Conservation (phyloP, 352 stramenopile species). For the Pythium dissotocum region DNA sequence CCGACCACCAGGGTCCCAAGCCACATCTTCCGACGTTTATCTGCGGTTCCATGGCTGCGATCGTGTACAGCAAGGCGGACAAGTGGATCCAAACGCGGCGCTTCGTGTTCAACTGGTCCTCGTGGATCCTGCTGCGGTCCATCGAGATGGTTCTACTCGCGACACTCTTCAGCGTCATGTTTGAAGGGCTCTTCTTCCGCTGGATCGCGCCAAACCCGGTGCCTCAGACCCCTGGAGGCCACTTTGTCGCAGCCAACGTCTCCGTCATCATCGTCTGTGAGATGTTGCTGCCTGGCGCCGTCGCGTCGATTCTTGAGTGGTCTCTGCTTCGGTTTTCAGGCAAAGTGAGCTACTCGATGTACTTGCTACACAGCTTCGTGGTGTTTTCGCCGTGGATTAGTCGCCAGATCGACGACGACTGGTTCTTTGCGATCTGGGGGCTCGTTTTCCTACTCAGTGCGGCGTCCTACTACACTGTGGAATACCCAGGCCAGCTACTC, state of each 20-base stretch:
- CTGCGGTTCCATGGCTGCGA: conserved; percentile 33
- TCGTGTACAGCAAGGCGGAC: conserved; percentile 34
- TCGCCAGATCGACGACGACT: conserved; percentile 39
- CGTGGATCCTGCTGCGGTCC: conserved; percentile 24
- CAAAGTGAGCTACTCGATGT: conserved; percentile 47
- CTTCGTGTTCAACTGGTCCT: conserved; percentile 41
- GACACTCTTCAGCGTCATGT: conserved; percentile 29
- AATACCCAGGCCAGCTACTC: conserved; percentile 29
- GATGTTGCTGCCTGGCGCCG: conserved; percentile 35
- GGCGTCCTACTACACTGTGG: conserved; percentile 39
- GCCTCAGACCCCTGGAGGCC: conserved; percentile 13
- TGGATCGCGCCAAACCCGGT: conserved; percentile 32
- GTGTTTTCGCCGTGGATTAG: conserved; percentile 28
- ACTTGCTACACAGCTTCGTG: conserved; percentile 51
- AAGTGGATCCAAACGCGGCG: conserved; percentile 26
- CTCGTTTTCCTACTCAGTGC: conserved; percentile 35
- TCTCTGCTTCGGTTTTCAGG: conserved; percentile 32
- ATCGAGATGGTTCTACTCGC: conserved; percentile 24
- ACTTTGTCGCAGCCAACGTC: conserved; percentile 26
- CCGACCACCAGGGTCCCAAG: conserved; percentile 26
- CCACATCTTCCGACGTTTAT: conserved; percentile 39
- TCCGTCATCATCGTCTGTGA: conserved; percentile 39
- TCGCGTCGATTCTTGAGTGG: conserved; percentile 34
- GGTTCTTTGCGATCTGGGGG: conserved; percentile 35
- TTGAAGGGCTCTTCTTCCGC: conserved; percentile 31